Conservation (phyloP, 305 asterid genomes). For the Solanum hybrid region DNA sequence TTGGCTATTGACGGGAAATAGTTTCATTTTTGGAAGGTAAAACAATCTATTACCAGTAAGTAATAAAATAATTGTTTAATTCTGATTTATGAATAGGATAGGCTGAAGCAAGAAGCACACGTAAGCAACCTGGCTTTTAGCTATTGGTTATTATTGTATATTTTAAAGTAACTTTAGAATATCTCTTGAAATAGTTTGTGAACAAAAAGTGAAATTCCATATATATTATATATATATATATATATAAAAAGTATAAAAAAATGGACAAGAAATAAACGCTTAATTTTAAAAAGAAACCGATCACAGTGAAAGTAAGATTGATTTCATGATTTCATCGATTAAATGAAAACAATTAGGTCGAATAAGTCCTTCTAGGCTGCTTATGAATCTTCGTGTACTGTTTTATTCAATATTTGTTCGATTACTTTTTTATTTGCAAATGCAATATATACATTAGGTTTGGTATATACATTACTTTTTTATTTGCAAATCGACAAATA, state of each 20-base stretch:
- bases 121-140: background rate
- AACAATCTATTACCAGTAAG: background rate
- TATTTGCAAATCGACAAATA: background rate
- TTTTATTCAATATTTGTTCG: background rate
- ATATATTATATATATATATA: background rate
- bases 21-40: background rate
- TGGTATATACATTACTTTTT: background rate
- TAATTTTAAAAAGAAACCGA: background rate
- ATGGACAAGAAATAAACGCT: background rate
- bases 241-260: background rate
- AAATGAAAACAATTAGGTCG: background rate
- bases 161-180: background rate
- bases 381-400: background rate
- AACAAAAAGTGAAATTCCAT: background rate
- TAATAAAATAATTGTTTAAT: background rate
- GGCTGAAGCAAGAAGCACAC: background rate
- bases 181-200: background rate
- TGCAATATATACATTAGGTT: background rate
- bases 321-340: background rate
- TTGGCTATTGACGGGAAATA: background rate
- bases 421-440: background rate
- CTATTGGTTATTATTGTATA: background rate
- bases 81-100: background rate
- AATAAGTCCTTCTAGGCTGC: background rate
- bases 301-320: background rate